These are phyloP conservation scores for Huntiella abstrusa DNA, from an alignment of 2,329 filamentous ascomycete genomes.

Conservation along the genomic window DNA sequence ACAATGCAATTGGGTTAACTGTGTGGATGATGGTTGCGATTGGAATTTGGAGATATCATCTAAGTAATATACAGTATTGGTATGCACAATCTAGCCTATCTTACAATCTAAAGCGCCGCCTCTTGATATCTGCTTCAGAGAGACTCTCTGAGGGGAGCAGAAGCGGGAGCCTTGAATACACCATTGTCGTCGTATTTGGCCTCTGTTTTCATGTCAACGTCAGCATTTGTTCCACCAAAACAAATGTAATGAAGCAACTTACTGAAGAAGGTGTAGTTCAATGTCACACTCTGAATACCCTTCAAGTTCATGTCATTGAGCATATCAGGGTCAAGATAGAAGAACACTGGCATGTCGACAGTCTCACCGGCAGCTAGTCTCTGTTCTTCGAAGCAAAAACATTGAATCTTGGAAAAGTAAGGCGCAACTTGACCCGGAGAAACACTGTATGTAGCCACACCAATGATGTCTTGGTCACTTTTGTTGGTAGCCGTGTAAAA, in stretches of 20 bases:
- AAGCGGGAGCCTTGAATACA: conserved; percentile 21
- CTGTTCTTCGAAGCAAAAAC: conserved; percentile 98
- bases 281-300: conserved; percentile 81
- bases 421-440: conserved; percentile 88
- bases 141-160: conserved; percentile 8
- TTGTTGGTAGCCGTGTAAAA: conserved; percentile 96
- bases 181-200: conserved; percentile 29
- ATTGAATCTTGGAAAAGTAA: conserved; percentile 99
- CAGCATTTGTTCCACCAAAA: conserved; percentile 16
- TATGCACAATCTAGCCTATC: background rate
- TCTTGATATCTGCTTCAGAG: background rate
- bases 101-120: background rate
- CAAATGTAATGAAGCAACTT: conserved; percentile 23
- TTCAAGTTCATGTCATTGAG: conserved; percentile 83
- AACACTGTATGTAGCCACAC: conserved; percentile 93
- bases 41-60: no score
- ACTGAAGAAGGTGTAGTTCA: conserved; percentile 99
- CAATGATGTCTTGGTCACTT: conserved; percentile 82
- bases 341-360: conserved; percentile 99
- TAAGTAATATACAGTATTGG: background rate
- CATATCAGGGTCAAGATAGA: conserved; percentile 95
- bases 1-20: no score
- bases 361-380: conserved; percentile 85
- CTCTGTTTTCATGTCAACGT: conserved; percentile 19
- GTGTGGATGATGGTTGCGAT: background rate